Conservation (phyloP, 495 filamentous ascomycete genomes). For the Monascus purpureus region DNA sequence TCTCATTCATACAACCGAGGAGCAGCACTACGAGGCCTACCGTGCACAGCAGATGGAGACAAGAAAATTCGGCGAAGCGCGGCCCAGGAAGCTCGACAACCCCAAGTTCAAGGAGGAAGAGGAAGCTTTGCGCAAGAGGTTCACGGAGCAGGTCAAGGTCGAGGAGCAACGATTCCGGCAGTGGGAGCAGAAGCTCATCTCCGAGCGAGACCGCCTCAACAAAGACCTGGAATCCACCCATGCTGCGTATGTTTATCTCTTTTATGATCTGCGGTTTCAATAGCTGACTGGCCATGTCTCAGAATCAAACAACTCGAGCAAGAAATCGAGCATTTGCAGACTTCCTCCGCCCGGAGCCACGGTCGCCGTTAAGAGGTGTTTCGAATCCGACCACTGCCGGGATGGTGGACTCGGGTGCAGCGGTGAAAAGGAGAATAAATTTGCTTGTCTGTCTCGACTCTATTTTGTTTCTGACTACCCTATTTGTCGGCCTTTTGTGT, state of each 20-base stretch:
- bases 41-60: conserved; percentile 99
- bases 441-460: conserved; percentile 16
- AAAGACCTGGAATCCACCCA: conserved; percentile 97
- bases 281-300: conserved; percentile 14
- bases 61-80: conserved; percentile 94
- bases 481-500: conserved; percentile 10
- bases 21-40: conserved; percentile 97
- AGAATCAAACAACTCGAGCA: conserved; percentile 89
- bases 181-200: conserved; percentile 99
- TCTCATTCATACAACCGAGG: conserved; percentile 97
- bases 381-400: conserved; percentile 3
- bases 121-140: conserved; percentile 91
- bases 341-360: conserved; percentile 81
- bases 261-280: not conserved
- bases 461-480: conserved; percentile 28
- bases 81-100: conserved; percentile 95
- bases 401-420: conserved; percentile 10
- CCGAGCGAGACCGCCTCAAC: conserved; percentile 94
- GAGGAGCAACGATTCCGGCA: conserved; percentile 97
- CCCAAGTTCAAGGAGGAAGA: conserved; percentile 99
- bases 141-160: conserved; percentile 99
- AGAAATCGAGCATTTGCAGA: conserved; percentile 89
- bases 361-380: conserved; percentile 65
- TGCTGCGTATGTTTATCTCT: conserved; percentile 47
- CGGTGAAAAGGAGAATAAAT: conserved; percentile 22